Evolutionary conservation across 2,329 filamentous ascomycete genomes (phyloP).

Genomic region (Aspergillus quadricinctus): DNA sequence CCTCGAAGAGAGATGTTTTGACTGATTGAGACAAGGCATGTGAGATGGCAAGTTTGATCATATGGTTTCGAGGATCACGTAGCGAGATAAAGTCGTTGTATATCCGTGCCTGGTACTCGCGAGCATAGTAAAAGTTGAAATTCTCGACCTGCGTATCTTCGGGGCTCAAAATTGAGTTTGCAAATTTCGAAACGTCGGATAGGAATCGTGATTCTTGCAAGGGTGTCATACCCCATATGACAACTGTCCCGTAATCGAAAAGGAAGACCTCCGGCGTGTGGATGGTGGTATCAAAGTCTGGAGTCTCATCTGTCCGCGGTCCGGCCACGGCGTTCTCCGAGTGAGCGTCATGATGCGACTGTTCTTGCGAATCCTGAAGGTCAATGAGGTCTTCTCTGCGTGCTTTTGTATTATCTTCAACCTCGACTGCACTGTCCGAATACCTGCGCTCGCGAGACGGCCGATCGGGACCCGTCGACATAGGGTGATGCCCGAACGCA

Average conservation of each 20-base stretch:
- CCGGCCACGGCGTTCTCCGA: constrained; percentile 22
- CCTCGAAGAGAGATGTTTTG: constrained; percentile 96
- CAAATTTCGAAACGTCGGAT: constrained; percentile 91
- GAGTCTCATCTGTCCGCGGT: constrained; percentile 35
- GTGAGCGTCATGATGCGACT: constrained; percentile 17
- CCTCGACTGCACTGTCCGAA: constrained; percentile 62
- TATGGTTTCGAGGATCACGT: constrained; percentile 91
- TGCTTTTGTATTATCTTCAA: constrained; percentile 55
- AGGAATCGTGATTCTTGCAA: constrained; percentile 85
- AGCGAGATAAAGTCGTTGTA: constrained; percentile 99
- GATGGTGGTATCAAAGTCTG: constrained; percentile 80
- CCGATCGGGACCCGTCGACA: constrained; percentile 16
- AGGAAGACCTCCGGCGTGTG: constrained; percentile 93
- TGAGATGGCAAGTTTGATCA: constrained; percentile 95
- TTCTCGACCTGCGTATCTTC: constrained; percentile 94
- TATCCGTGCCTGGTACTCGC: constrained; percentile 95
- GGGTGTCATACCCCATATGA: constrained; percentile 97
- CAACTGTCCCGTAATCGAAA: constrained; percentile 95
- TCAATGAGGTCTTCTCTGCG: constrained; percentile 61
- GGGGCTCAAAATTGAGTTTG: constrained; percentile 78
- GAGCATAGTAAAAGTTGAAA: constrained; percentile 99
- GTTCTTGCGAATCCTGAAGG: constrained; percentile 46
- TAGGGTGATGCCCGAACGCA: constrained; percentile 30
- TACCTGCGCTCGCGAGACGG: constrained; percentile 62
- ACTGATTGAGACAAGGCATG: constrained; percentile 94